Base-by-base conservation (phyloP, 148 eudicot species). In the Drosera capensis region DNA sequence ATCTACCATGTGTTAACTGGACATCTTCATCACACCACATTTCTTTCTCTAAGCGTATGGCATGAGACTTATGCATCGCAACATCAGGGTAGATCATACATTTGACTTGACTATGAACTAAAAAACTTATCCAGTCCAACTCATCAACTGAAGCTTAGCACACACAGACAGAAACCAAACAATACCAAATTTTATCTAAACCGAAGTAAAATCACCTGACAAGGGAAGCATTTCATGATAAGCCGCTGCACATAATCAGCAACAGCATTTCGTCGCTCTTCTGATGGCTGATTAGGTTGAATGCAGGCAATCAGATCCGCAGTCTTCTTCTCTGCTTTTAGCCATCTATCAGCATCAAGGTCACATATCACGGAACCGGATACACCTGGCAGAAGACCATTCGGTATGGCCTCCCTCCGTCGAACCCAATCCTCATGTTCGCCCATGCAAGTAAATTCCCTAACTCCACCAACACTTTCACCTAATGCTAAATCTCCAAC, bases 241-340 rank as follows among this genome's bases (percentile, higher is more conserved):
- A 87, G 86, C 34, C 76, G 50, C 63, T 79, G 72, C 48, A 87
- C 80, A 26, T 79, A 87, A 47, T 72, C 63, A 13, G 86, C 96
- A 20, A 87, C 85, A 23, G 80, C 94, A 47, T 70, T 74, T 51
- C 96, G 65, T 36, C 73, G 70, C 48, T 57, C 72, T 63, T 75
- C 85, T 2, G 94, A 82, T 1, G 70, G 49, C 40, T 56, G 68
- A 36, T 77, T 80, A 1, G 96, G 94, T 62, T 82, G 90, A 57
- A 87, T 82, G 54, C 68, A 62, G 39, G 63, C 70, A 53, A 87
- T 79, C 51, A 87, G 86, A 58, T 79, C 83, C 0, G 80, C 80
- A 16, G 83, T 77, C 55, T 80, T 74, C 46, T 74, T 76, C 60
- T 87, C 96, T 1, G 94, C 94, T 60, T 30, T 77, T 18, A 46